Percentiles rank a stretch among this genome's conserved stretches.
Conservation (phyloP, 2,329 filamentous ascomycete genomes). For the Trichoderma brevicompactum region DNA sequence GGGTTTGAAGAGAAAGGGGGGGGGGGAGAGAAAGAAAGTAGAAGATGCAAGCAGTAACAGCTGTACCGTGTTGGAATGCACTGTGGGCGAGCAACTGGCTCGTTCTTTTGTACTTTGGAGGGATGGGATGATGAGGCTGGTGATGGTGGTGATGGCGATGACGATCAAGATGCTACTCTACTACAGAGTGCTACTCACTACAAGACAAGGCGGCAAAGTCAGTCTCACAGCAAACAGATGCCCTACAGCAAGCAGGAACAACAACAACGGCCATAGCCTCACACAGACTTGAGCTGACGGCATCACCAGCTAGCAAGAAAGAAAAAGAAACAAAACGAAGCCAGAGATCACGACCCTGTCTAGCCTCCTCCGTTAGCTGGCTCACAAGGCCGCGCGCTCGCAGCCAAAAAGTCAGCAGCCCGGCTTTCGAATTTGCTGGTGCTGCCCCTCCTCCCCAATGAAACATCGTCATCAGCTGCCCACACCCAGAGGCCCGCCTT, state of each 20-base stretch:
- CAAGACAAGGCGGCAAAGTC: neutral
- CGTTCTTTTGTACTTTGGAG: neutral
- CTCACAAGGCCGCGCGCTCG: constrained; percentile 13
- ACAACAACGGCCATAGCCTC: constrained; percentile 2
- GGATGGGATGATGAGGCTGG: neutral
- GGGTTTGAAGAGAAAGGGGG: neutral
- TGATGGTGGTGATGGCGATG: neutral
- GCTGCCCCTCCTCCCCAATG: constrained; percentile 10
- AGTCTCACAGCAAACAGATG: neutral
- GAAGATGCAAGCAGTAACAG: neutral
- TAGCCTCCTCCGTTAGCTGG: constrained; percentile 20
- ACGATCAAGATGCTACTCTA: too few relatives aligned
- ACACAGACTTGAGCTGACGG: too few relatives aligned
- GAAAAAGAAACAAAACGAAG: too few relatives aligned
- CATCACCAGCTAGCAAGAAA: too few relatives aligned
- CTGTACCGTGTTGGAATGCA: constrained; percentile 16
- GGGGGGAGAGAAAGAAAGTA: neutral
- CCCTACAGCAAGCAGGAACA: neutral
- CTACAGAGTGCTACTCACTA: too few relatives aligned
- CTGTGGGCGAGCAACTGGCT: constrained; percentile 12
- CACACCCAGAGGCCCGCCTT: constrained; percentile 19
- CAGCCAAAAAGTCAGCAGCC: constrained; percentile 19
- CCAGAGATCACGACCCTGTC: constrained; percentile 12
- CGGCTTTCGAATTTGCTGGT: constrained; percentile 5
- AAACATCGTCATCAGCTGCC: constrained; percentile 28